Conservation (phyloP, 495 filamentous ascomycete genomes). For the Chlorociboria aeruginascens region DNA sequence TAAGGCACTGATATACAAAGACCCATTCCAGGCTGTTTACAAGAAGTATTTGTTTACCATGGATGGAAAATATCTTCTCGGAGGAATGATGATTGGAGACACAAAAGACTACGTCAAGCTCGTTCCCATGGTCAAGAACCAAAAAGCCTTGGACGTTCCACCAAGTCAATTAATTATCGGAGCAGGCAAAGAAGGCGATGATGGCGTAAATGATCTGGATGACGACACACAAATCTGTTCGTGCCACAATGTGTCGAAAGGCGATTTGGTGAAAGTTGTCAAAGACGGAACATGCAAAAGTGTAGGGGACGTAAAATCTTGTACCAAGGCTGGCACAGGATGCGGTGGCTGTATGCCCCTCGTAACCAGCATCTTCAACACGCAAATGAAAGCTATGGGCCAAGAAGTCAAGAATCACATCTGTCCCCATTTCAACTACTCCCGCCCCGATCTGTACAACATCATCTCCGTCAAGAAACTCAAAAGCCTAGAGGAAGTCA, state of each 20-base stretch:
- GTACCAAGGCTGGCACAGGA: constrained; percentile 89
- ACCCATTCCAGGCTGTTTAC: constrained; percentile 88
- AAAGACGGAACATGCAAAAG: constrained; percentile 74
- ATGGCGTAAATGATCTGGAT: constrained; percentile 44
- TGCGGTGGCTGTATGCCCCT: constrained; percentile 93
- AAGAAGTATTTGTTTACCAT: constrained; percentile 93
- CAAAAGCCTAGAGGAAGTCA: constrained; percentile 65
- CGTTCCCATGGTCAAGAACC: constrained; percentile 84
- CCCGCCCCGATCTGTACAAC: constrained; percentile 81
- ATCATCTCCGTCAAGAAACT: constrained; percentile 77
- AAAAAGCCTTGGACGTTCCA: constrained; percentile 71
- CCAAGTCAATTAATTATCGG: constrained; percentile 88
- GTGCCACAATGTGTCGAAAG: constrained; percentile 92
- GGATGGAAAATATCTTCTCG: constrained; percentile 86
- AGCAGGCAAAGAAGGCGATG: constrained; percentile 47
- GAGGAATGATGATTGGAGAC: constrained; percentile 98
- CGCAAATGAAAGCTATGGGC: constrained; percentile 81
- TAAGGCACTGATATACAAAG: constrained; percentile 84
- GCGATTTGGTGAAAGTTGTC: constrained; percentile 60
- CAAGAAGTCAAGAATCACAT: constrained; percentile 82
- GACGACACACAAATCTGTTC: constrained; percentile 91
- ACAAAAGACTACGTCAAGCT: constrained; percentile 90
- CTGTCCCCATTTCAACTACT: constrained; percentile 80
- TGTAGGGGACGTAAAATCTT: constrained; percentile 79
- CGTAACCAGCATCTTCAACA: constrained; percentile 87